A percentile compares a stretch with the other conserved stretches of the same genome.
phyloP scores from a whole-genome alignment of 2,329 filamentous ascomycete genomes.

The Endoconidiophora polonica region DNA sequence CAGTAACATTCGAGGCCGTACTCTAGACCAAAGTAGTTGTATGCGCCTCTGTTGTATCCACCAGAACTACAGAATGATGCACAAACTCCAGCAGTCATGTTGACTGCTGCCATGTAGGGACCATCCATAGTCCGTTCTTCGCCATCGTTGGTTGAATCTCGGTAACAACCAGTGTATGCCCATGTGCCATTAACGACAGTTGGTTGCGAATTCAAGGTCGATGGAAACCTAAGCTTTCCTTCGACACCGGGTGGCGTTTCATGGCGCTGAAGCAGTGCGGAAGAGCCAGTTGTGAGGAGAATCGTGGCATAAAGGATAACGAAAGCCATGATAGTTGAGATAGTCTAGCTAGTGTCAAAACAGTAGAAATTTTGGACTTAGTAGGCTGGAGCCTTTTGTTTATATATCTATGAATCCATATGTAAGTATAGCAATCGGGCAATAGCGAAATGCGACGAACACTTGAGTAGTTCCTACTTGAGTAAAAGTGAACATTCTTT shows the following conservation, averaged over 20 bases:
- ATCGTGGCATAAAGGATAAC: neutral
- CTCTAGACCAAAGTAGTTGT: conserved; percentile 18
- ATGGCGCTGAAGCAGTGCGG: conserved; percentile 9
- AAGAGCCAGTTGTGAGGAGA: neutral
- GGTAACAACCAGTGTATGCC: conserved; percentile 17
- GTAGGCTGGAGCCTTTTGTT: no score
- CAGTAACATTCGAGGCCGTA: conserved; percentile 11
- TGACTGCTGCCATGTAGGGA: conserved; percentile 12
- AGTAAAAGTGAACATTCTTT: no score
- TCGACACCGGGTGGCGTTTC: no score
- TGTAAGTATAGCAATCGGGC: no score
- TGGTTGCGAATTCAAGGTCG: conserved; percentile 1
- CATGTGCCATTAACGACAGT: conserved; percentile 13
- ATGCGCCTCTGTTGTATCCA: conserved; percentile 13
- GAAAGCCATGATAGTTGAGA: neutral
- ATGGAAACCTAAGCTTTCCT: no score
- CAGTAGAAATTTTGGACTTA: no score
- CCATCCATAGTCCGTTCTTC: neutral
- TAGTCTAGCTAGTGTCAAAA: no score
- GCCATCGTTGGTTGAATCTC: conserved; percentile 14
- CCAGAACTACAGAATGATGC: conserved; percentile 16
- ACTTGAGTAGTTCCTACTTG: no score
- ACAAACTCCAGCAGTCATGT: conserved; percentile 16
- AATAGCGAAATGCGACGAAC: no score
- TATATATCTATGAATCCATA: no score